phyloP scores from a whole-genome alignment of 331 rosid genomes.

The Spiraea crenata region DNA sequence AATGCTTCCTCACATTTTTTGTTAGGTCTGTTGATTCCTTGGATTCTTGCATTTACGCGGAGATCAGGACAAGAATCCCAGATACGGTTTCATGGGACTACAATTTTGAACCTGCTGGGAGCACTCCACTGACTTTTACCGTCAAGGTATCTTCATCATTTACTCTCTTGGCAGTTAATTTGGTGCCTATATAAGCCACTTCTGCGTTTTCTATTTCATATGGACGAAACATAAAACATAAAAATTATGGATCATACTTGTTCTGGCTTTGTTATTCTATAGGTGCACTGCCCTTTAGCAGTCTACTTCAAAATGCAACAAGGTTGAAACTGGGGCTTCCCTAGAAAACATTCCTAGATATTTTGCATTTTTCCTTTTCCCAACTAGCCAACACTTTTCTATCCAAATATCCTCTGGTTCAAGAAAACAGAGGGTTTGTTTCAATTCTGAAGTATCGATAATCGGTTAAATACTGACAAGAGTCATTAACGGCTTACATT shows the following conservation, averaged over 20 bases:
- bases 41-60: conserved; percentile 81
- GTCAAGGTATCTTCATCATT: conserved; percentile 55
- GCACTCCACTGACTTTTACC: conserved; percentile 70
- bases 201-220: background rate
- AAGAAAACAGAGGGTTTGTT: background rate
- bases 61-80: conserved; percentile 92
- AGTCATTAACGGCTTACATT: background rate
- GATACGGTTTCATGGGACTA: conserved; percentile 88
- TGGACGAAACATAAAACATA: too few species aligned
- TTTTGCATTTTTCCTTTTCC: background rate
- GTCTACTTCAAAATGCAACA: background rate
- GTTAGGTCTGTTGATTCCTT: conserved; percentile 74
- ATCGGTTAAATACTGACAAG: background rate
- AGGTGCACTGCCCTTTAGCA: background rate
- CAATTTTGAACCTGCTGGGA: conserved; percentile 90
- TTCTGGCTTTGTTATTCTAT: background rate
- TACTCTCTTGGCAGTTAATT: background rate
- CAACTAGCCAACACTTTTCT: background rate
- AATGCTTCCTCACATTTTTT: conserved; percentile 18
- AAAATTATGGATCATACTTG: background rate
- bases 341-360: background rate
- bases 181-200: background rate
- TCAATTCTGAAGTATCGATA: background rate
- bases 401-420: background rate
- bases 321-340: background rate